Base-by-base conservation (phyloP, 2,329 filamentous ascomycete genomes). In the Penicillium olsonii region DNA sequence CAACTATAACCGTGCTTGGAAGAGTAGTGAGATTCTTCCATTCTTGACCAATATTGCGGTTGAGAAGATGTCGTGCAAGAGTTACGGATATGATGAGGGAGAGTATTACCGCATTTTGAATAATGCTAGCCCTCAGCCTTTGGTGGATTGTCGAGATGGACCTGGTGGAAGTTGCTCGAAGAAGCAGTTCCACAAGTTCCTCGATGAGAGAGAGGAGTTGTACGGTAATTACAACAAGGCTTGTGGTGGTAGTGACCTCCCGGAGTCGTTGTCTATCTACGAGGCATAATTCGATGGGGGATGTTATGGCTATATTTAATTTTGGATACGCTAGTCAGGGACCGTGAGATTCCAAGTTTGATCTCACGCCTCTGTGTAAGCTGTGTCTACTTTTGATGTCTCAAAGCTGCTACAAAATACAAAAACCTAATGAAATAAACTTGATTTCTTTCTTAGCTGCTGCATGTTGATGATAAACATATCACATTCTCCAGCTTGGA, bases 11-110 rank as follows among this genome's bases (percentile, higher is more conserved):
- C 80, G 85, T 20, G 80, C 76, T 2, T 88, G 85, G 85, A 78
- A 76, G 61, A 84, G 80, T 54, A 84, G 82, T 2, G 75, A 81
- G 52, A 75, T 87, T 31, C 67, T 88, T 24, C 84, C 85, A 0
- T 88, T 88, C 64, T 68, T 87, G 42, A 78, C 79, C 24, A 87
- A 88, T 64, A 74, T 88, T 19, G 85, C 83, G 1, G 77, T 88
- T 34, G 85, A 88, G 74, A 78, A 80, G 43, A 70, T 88, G 67
- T 75, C 83, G 46, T 88, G 85, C 66, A 75, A 77, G n/a, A 78
- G 78, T 58, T 78, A 78, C 50, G 80, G 82, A 6, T 84, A 75
- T 62, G 66, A 75, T 1, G 75, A 79, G 9, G 78, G 78, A 10
- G 77, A 82, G 2, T 82, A 76, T 55, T 76, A 78, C 59, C 68